Evolutionary conservation across 2,329 filamentous ascomycete genomes (phyloP).

Genomic region (Arthrinium phaeospermum): DNA sequence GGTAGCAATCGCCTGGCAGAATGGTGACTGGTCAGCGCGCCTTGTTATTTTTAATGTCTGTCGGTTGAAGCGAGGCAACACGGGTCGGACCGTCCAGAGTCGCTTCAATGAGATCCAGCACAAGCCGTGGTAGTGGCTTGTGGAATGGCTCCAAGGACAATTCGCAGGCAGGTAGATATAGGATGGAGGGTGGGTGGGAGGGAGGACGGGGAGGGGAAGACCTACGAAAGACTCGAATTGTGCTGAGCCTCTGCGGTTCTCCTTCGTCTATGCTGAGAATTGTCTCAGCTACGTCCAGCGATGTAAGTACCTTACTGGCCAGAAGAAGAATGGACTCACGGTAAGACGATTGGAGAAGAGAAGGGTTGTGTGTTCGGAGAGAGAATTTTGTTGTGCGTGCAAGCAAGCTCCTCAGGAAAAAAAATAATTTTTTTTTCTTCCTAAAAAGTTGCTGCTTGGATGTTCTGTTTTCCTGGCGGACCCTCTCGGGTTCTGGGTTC

Average conservation of each 20-base stretch:
- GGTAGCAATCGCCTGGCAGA: conserved; percentile 4
- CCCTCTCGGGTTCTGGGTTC: conserved; percentile 5
- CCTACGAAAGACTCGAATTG: conserved; percentile 8
- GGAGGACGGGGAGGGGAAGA: conserved; percentile 15
- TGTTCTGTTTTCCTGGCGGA: conserved; percentile 12
- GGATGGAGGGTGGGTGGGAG: conserved; percentile 18
- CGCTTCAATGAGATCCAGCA: conserved; percentile 3
- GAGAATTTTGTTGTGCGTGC: conserved; percentile 23
- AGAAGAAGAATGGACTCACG: conserved; percentile 22
- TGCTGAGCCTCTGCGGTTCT: conserved; percentile 15
- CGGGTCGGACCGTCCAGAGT: conserved; percentile 12
- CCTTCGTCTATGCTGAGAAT: conserved; percentile 14
- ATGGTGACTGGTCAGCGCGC: conserved; percentile 16
- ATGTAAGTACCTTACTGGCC: conserved; percentile 20
- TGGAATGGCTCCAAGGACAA: conserved; percentile 2
- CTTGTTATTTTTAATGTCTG: background rate
- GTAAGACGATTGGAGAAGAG: conserved; percentile 21
- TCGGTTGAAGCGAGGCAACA: background rate
- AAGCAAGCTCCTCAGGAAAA: conserved; percentile 3
- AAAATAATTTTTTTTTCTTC: conserved; percentile 25
- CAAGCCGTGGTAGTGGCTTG: conserved; percentile 10
- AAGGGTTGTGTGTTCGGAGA: conserved; percentile 23
- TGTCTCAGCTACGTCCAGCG: conserved; percentile 21
- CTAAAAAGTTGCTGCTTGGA: conserved; percentile 6
- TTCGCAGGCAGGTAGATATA: conserved; percentile 5